Evolutionary conservation across 78 protist species (phyloP).

Genomic region (Guillardia theta): DNA sequence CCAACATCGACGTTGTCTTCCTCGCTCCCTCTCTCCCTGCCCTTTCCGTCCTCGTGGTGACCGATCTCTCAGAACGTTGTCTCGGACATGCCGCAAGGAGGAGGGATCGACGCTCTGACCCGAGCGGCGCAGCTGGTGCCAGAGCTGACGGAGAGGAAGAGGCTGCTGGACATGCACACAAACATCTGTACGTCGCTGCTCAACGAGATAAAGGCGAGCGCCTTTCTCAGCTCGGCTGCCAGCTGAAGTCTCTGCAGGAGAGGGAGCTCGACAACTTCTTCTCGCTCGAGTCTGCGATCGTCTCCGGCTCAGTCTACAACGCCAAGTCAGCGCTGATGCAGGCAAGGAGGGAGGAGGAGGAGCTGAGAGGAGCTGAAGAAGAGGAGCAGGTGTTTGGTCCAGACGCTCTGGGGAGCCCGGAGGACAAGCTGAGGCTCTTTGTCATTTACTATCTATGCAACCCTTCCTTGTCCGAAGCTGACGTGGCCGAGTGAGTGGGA

Average conservation of each 20-base stretch:
- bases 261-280: conserved; percentile 17
- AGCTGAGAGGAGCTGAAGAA: no score
- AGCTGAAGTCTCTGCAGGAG: neutral
- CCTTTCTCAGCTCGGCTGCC: neutral
- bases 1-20: no score
- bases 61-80: no score
- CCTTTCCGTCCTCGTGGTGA: no score
- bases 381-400: no score
- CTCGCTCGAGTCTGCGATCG: conserved; percentile 10
- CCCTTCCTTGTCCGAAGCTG: neutral
- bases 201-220: neutral
- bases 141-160: conserved; percentile 26
- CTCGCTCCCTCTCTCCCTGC: no score
- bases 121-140: conserved; percentile 21
- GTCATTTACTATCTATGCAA: neutral
- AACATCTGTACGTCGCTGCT: neutral
- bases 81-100: no score
- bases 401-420: neutral
- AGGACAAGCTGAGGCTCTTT: neutral
- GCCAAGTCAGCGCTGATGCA: conserved; percentile 41
- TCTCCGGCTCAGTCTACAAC: conserved; percentile 30
- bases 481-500: neutral
- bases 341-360: no score
- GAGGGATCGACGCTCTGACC: conserved; percentile 4
- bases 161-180: conserved; percentile 19